These are phyloP conservation scores for Cicer cuneatum DNA, from an alignment of 306 rosid species.

Conservation along the genomic window DNA sequence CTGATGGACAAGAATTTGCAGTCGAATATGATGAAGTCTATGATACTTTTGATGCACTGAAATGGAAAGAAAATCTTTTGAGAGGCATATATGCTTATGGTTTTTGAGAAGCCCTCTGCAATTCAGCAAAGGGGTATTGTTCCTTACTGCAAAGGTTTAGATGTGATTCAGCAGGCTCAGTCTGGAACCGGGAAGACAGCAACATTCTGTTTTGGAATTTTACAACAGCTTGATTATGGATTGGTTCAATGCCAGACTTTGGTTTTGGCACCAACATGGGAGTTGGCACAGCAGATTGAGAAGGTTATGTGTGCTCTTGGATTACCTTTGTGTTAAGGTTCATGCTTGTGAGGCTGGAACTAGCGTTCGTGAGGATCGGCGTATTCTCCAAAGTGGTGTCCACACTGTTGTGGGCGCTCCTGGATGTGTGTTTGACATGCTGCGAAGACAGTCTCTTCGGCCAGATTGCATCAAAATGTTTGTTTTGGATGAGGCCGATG, in stretches of 20 bases:
- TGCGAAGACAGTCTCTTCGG: constrained; percentile 88
- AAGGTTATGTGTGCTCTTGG: constrained; percentile 99
- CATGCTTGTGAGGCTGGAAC: constrained; percentile 98
- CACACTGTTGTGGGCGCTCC: constrained; percentile 96
- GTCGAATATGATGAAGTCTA: constrained; percentile 81
- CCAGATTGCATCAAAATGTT: constrained; percentile 81
- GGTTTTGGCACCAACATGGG: constrained; percentile 96
- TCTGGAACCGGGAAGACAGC: constrained; percentile 98
- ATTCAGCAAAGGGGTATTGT: constrained; percentile 96
- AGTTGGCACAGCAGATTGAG: constrained; percentile 95
- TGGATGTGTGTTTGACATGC: constrained; percentile 94
- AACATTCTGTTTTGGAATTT: constrained; percentile 87
- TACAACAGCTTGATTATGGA: constrained; percentile 89
- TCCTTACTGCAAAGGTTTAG: constrained; percentile 92
- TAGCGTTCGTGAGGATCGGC: constrained; percentile 97
- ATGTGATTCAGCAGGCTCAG: constrained; percentile 97
- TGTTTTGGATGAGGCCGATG: constrained; percentile 98
- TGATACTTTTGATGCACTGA: constrained; percentile 90
- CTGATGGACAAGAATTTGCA: constrained; percentile 80
- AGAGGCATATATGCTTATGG: constrained; percentile 98
- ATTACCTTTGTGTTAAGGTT: constrained; percentile 93
- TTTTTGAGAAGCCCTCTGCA: constrained; percentile 97
- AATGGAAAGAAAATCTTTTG: constrained; percentile 79
- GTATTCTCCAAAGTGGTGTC: constrained; percentile 93
- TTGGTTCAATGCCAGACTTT: constrained; percentile 88